A percentile compares a stretch with the other conserved stretches of the same genome.
Conservation (phyloP, 2,329 filamentous ascomycete species). For the Monosporascus sp. region DNA sequence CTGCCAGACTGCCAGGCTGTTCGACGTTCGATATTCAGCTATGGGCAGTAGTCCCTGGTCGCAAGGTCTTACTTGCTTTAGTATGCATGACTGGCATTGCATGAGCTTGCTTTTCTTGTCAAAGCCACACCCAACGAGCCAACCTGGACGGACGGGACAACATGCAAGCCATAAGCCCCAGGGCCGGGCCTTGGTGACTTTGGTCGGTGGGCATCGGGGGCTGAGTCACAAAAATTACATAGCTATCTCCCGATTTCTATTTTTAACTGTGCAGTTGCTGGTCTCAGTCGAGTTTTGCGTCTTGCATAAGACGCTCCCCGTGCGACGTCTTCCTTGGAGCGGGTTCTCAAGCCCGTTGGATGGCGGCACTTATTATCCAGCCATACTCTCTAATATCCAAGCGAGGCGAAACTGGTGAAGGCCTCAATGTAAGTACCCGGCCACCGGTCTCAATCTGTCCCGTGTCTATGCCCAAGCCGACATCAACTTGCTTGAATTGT, state of each 20-base stretch:
- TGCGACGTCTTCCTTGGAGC: neutral
- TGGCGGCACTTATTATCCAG: neutral
- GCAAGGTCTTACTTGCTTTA: too few relatives aligned
- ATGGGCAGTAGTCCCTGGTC: too few relatives aligned
- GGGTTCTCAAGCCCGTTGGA: neutral
- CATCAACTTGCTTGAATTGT: neutral
- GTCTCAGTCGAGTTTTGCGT: too few relatives aligned
- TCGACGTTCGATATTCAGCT: too few relatives aligned
- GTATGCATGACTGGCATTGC: neutral
- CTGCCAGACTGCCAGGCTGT: too few relatives aligned
- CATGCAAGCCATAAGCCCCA: neutral
- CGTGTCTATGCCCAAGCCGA: neutral
- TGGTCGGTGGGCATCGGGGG: too few relatives aligned
- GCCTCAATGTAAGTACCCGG: neutral
- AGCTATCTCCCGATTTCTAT: too few relatives aligned
- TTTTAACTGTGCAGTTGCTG: too few relatives aligned
- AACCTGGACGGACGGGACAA: neutral
- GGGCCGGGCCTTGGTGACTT: too few relatives aligned
- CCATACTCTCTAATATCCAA: neutral
- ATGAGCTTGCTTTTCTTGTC: neutral
- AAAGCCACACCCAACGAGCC: neutral
- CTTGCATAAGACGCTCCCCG: too few relatives aligned
- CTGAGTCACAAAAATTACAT: too few relatives aligned
- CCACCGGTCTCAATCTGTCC: neutral
- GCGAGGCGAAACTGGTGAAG: neutral